Evolutionary conservation across 2,329 filamentous ascomycete species (phyloP).

Genomic region (Scolecobasidium constrictum): DNA sequence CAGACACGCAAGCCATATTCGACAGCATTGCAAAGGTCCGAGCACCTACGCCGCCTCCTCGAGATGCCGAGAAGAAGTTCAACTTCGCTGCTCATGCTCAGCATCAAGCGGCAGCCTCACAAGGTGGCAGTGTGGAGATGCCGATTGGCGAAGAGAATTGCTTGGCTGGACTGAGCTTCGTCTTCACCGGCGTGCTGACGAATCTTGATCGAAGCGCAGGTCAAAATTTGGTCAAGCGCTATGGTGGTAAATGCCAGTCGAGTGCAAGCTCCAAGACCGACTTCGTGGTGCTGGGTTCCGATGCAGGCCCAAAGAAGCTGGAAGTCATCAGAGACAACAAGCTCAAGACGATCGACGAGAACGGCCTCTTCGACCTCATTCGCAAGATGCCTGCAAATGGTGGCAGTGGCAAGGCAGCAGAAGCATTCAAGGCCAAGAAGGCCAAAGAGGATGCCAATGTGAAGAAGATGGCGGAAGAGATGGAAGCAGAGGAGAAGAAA

Average conservation of each 20-base stretch:
- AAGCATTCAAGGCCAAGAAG: slow-evolving; percentile 74
- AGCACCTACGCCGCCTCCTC: slow-evolving; percentile 71
- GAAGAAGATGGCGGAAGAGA: slow-evolving; percentile 67
- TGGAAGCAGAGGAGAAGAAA: slow-evolving; percentile 66
- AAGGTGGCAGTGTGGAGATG: slow-evolving; percentile 53
- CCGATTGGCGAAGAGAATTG: slow-evolving; percentile 83
- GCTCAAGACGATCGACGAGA: slow-evolving; percentile 88
- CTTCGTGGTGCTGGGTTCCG: slow-evolving; percentile 81
- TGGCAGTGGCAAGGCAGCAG: slow-evolving; percentile 77
- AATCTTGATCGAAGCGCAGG: slow-evolving; percentile 76
- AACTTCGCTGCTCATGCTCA: slow-evolving; percentile 60
- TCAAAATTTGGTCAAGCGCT: slow-evolving; percentile 76
- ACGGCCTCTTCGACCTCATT: slow-evolving; percentile 83
- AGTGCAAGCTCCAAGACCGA: slow-evolving; percentile 87
- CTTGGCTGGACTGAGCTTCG: slow-evolving; percentile 78
- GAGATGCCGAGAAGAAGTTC: slow-evolving; percentile 54
- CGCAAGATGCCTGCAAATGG: slow-evolving; percentile 71
- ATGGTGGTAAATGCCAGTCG: slow-evolving; percentile 81
- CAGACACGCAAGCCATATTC: slow-evolving; percentile 71
- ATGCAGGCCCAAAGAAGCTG: slow-evolving; percentile 89
- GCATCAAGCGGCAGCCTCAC: slow-evolving; percentile 52
- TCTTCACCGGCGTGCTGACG: slow-evolving; percentile 84
- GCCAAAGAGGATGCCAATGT: slow-evolving; percentile 77
- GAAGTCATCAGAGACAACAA: slow-evolving; percentile 69
- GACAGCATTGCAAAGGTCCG: slow-evolving; percentile 76